Conservation (phyloP, 2,329 filamentous ascomycete species). For the Phaeomoniella chlamydospora region DNA sequence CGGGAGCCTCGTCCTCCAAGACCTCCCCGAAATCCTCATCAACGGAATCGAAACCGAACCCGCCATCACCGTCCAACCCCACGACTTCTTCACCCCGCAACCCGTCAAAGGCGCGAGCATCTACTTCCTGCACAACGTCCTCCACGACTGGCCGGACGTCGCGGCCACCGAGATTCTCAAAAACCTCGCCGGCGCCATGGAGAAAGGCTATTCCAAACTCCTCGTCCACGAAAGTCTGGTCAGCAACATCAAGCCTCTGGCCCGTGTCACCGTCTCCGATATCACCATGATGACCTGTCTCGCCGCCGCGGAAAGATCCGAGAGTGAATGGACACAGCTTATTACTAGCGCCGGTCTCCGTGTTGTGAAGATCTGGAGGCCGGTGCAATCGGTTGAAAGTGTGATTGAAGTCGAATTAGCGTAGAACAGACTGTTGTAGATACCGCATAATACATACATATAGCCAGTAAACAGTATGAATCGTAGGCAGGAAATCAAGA, state of each 20-base stretch:
- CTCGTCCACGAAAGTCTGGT: slow-evolving; percentile 23
- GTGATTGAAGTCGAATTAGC: not conserved
- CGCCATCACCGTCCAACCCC: slow-evolving; percentile 5
- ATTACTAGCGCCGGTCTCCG: slow-evolving; percentile 9
- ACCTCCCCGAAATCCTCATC: slow-evolving; percentile 9
- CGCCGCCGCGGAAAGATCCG: slow-evolving; percentile 17
- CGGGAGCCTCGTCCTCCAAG: slow-evolving; percentile 12
- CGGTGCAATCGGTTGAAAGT: slow-evolving; percentile 12
- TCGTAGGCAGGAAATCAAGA: no score
- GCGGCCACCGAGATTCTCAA: slow-evolving; percentile 16
- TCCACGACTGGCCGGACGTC: slow-evolving; percentile 28
- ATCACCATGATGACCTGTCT: slow-evolving; percentile 20
- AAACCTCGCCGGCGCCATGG: slow-evolving; percentile 20
- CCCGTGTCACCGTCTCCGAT: slow-evolving; percentile 18
- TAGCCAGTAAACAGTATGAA: no score
- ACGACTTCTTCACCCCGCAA: slow-evolving; percentile 13
- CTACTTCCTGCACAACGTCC: slow-evolving; percentile 26
- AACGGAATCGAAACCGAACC: slow-evolving; percentile 5
- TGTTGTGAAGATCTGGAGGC: slow-evolving; percentile 18
- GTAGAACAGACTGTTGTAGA: no score
- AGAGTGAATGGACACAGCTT: slow-evolving; percentile 16
- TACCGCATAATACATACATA: no score
- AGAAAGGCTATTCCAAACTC: slow-evolving; percentile 24
- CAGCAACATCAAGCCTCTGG: slow-evolving; percentile 13
- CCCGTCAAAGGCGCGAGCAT: slow-evolving; percentile 16